phyloP scores from a whole-genome alignment of 2,329 filamentous ascomycete species.

The Botrytis cinerea region DNA sequence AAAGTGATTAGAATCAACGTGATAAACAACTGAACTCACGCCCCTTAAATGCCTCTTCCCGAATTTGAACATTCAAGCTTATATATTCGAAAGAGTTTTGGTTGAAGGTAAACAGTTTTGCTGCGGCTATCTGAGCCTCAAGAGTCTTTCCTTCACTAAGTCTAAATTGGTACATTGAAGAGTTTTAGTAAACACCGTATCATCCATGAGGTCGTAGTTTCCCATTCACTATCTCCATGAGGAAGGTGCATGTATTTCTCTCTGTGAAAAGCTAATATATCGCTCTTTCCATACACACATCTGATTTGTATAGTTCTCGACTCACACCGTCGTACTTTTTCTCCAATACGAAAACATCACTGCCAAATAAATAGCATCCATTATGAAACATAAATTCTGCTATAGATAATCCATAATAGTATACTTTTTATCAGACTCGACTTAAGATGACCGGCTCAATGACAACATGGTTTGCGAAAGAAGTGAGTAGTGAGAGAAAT shows the following conservation, averaged over 20 bases:
- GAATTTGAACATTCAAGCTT: background rate
- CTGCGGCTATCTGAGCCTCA: background rate
- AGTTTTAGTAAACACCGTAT: background rate
- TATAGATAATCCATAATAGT: background rate
- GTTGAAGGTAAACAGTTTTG: background rate
- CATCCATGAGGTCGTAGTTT: background rate
- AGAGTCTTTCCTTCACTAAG: background rate
- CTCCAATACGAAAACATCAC: background rate
- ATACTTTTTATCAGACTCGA: background rate
- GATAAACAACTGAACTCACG: background rate
- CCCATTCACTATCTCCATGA: background rate
- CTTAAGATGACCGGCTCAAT: background rate
- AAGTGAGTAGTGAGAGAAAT: background rate
- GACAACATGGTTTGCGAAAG: background rate
- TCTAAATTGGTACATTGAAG: background rate
- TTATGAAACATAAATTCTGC: background rate
- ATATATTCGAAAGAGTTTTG: background rate
- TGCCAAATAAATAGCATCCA: background rate
- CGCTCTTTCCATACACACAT: background rate
- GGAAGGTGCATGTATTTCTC: background rate
- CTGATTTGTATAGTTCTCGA: background rate
- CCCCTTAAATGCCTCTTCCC: fast-evolving
- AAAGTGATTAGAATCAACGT: no score
- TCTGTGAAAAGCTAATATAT: background rate
- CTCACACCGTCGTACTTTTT: background rate